phyloP scores from a whole-genome alignment of 352 stramenopile genomes.

The Elongisporangium anandrum region DNA sequence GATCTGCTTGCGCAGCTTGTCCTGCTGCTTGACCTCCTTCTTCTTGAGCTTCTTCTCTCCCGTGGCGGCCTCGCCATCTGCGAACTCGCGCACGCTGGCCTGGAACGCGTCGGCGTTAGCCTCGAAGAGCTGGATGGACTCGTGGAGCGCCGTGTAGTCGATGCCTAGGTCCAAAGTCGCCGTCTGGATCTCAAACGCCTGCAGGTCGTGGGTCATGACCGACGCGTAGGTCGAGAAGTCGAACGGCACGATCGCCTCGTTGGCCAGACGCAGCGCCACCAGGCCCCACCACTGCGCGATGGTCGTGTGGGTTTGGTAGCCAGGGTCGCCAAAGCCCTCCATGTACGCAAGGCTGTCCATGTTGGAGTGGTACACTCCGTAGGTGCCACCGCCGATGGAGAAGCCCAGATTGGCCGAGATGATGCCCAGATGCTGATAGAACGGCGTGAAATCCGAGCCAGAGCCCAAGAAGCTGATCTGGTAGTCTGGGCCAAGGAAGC shows the following conservation, averaged over 20 bases:
- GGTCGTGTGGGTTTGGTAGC: constrained; percentile 39
- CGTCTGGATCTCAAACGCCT: constrained; percentile 8
- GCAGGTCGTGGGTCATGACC: constrained; percentile 43
- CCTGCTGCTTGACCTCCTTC: background rate
- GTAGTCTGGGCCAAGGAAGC: constrained; percentile 33
- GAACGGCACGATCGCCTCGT: constrained; percentile 42
- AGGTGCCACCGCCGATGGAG: constrained; percentile 15
- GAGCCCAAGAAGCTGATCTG: constrained; percentile 44
- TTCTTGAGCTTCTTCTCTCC: background rate
- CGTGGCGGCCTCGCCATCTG: background rate
- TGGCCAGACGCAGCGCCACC: constrained; percentile 45
- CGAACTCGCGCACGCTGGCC: constrained; percentile 5
- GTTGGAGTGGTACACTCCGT: constrained; percentile 79
- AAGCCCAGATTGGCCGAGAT: constrained; percentile 70
- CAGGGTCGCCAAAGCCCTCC: constrained; percentile 45
- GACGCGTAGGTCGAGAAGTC: constrained; percentile 49
- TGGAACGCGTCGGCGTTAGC: constrained; percentile 26
- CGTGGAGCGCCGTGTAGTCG: constrained; percentile 19
- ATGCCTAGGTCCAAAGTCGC: constrained; percentile 13
- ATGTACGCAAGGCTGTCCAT: constrained; percentile 82
- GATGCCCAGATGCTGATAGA: constrained; percentile 79
- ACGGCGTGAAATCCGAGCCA: constrained; percentile 64
- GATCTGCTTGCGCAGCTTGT: constrained; percentile 13
- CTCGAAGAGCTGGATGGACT: constrained; percentile 28
- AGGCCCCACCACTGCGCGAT: constrained; percentile 46